Evolutionary conservation across 164 flowering plant species (phyloP).

Genomic region (Litsea cubeba): DNA sequence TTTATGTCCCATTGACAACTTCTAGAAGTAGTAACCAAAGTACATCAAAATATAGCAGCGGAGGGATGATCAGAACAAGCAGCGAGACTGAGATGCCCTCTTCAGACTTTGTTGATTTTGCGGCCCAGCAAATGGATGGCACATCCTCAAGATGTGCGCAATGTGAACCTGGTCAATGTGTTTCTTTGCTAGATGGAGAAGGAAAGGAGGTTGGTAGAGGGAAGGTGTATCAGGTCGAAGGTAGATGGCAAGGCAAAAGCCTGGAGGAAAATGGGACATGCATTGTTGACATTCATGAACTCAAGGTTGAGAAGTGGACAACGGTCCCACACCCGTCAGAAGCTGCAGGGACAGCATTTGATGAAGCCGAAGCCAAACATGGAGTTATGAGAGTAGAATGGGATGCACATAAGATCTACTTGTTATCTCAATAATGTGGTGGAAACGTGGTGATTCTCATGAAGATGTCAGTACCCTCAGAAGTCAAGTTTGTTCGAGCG

Average conservation of each 20-base stretch:
- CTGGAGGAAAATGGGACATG: conserved; percentile 48
- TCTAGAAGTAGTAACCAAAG: conserved; percentile 23
- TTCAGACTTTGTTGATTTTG: conserved; percentile 20
- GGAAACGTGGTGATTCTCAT: neutral
- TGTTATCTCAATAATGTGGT: conserved; percentile 7
- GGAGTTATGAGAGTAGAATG: conserved; percentile 70
- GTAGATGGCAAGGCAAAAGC: conserved; percentile 55
- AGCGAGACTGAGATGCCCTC: conserved; percentile 12
- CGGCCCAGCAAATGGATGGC: conserved; percentile 20
- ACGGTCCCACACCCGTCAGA: conserved; percentile 59
- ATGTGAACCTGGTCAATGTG: conserved; percentile 52
- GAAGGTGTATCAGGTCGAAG: conserved; percentile 52
- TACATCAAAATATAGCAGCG: conserved; percentile 21
- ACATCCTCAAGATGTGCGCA: conserved; percentile 20
- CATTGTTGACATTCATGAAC: conserved; percentile 62
- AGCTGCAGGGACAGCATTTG: conserved; percentile 51
- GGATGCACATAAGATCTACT: conserved; percentile 42
- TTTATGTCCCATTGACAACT: conserved; percentile 23
- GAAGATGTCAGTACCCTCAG: neutral
- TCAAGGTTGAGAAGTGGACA: conserved; percentile 36
- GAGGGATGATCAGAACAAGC: conserved; percentile 19
- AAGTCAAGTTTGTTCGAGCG: neutral
- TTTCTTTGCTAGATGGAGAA: conserved; percentile 37
- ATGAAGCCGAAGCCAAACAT: conserved; percentile 45
- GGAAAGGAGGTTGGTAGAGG: conserved; percentile 62